Base-by-base conservation (phyloP, 768 basidiomycete genomes). In the Rubroboletus satanas region DNA sequence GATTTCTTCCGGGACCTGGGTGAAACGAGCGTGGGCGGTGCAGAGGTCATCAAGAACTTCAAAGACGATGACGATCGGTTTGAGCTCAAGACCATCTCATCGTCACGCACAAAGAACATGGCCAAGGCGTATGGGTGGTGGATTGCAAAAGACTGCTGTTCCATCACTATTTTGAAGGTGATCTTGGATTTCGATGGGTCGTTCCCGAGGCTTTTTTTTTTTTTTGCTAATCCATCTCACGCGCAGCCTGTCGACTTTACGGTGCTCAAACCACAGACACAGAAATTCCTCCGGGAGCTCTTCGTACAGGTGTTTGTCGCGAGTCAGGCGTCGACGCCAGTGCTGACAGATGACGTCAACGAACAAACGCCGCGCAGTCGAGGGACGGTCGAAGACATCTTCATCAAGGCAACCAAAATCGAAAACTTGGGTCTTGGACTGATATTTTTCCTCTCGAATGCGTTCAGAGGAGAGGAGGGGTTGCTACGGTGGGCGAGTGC, bases 1-100 rank as follows among this genome's bases (percentile, higher is more conserved):
- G 97, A 99, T 68, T 95, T 98, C 67, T 73, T 98, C 29, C 87
- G 96, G 9, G 91, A 91, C 56, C 75, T 98, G 42, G 96, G 93
- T 12, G 93, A 97, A 71, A 80, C 77, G 10, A 80, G 73, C 31
- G 90, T 94, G 35, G 92, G 93, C 2, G 92, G 93, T 7, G 80
- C 80, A 0, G 89, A 87, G 65, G 74, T 92, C 37, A 77, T 90
- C 63, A 90, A 89, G 67, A 83, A 78, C 55, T 50, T 74, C 32
- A 66, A 71, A 43, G 75, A 79, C n/a, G 75, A 80, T 42, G 79
- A 79, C 21, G 65, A 60, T 12, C 70, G 65, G 11, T 72, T 74
- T 31, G 76, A 83, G 17, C 72, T 77, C 21, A 79, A 75, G 43
- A 77, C 78, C 49, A 77, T 89, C 54, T 83, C 87, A 11, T 69